phyloP scores from a whole-genome alignment of 148 eudicot genomes.

The Diospyros kaki region DNA sequence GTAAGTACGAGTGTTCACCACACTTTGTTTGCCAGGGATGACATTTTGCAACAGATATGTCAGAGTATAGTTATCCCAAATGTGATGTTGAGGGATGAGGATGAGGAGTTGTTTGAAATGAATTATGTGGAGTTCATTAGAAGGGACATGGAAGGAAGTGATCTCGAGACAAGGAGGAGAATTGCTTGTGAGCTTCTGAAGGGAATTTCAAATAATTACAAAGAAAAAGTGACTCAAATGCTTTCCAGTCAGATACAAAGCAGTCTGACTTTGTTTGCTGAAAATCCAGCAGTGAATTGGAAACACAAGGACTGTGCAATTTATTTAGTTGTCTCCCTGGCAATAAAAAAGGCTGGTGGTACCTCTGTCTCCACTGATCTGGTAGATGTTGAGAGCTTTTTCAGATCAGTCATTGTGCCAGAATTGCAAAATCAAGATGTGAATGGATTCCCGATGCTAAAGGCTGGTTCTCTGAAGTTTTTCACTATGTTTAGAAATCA shows the following conservation, averaged over 20 bases:
- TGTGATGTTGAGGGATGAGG: slow-evolving; percentile 91
- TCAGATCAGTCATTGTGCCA: slow-evolving; percentile 67
- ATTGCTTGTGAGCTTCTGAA: slow-evolving; percentile 97
- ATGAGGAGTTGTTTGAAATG: slow-evolving; percentile 90
- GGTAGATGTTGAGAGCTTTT: slow-evolving; percentile 78
- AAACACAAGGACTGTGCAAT: slow-evolving; percentile 93
- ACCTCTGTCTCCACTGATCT: slow-evolving; percentile 67
- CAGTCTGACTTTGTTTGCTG: slow-evolving; percentile 55
- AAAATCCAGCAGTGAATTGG: slow-evolving; percentile 77
- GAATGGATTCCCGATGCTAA: slow-evolving; percentile 77
- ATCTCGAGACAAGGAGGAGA: slow-evolving; percentile 91
- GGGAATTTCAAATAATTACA: slow-evolving; percentile 74
- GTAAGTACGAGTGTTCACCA: slow-evolving; percentile 80
- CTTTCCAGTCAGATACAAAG: slow-evolving; percentile 59
- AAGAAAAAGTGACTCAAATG: slow-evolving; percentile 65
- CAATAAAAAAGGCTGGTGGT: slow-evolving; percentile 69
- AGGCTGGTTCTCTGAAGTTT: slow-evolving; percentile 90
- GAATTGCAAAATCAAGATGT: slow-evolving; percentile 83
- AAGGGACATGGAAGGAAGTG: slow-evolving; percentile 98
- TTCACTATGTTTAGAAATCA: slow-evolving; percentile 77
- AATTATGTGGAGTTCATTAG: slow-evolving; percentile 89
- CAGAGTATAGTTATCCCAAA: slow-evolving; percentile 87
- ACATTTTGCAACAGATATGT: slow-evolving; percentile 72
- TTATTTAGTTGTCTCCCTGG: slow-evolving; percentile 81
- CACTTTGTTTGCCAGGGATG: slow-evolving; percentile 59